These are phyloP conservation scores for Raddia guianensis DNA, from an alignment of 176 grass and related monocot genomes.

Conservation along the genomic window DNA sequence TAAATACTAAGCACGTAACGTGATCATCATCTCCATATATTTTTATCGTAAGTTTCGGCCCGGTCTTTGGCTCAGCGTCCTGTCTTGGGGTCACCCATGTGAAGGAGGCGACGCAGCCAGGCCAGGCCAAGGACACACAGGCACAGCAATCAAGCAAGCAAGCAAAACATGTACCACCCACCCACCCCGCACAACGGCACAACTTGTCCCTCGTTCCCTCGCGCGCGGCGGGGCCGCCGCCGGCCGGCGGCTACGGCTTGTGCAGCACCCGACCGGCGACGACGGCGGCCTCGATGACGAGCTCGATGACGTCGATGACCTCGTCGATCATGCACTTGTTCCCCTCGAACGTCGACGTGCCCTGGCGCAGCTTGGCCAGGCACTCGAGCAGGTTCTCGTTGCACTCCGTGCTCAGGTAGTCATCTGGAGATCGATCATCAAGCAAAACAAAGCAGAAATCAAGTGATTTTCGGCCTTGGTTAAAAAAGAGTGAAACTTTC, in stretches of 20 bases:
- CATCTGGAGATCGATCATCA: slow-evolving; percentile 39
- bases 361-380: slow-evolving; percentile 52
- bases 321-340: slow-evolving; percentile 89
- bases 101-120: slow-evolving; percentile 25
- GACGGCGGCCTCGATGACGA: slow-evolving; percentile 84
- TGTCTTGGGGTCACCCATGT: slow-evolving; percentile 22
- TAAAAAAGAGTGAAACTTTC: too few relatives aligned
- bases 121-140: slow-evolving; percentile 1
- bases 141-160: slow-evolving; percentile 25
- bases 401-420: slow-evolving; percentile 83
- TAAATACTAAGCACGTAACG: not conserved
- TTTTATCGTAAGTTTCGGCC: slow-evolving; percentile 30
- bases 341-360: slow-evolving; percentile 59
- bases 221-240: not conserved
- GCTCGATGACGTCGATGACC: slow-evolving; percentile 76
- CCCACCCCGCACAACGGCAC: not conserved
- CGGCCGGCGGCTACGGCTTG: slow-evolving; percentile 55
- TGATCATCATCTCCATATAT: slow-evolving; percentile 15
- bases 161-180: slow-evolving; percentile 41
- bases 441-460: not conserved
- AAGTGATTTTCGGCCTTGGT: not conserved
- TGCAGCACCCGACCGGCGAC: slow-evolving; percentile 77
- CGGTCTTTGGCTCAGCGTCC: not conserved
- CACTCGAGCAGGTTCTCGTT: slow-evolving; percentile 72
- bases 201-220: slow-evolving; percentile 14